Conservation (phyloP, 2,329 filamentous ascomycete genomes). For the Colletotrichum navitas region DNA sequence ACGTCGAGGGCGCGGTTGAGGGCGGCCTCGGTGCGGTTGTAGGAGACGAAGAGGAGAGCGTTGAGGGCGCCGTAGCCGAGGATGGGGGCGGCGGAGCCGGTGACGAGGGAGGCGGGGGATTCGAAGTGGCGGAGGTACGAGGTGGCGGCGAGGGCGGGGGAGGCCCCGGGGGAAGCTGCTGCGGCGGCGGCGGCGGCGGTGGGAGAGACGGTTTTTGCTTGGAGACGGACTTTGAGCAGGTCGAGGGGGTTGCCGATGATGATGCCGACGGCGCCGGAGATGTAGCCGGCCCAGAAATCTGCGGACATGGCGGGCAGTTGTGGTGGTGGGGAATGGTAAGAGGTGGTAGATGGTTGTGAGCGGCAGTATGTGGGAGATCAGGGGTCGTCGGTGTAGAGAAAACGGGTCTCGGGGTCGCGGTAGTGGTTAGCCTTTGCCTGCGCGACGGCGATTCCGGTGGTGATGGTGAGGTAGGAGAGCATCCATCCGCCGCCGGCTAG, state of each 20-base stretch:
- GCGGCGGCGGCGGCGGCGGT: constrained; percentile 27
- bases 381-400: constrained; percentile 22
- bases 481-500: constrained; percentile 42
- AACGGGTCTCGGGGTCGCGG: constrained; percentile 32
- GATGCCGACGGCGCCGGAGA: constrained; percentile 84
- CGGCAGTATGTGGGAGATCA: constrained; percentile 7
- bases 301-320: constrained; percentile 73
- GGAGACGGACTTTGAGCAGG: constrained; percentile 80
- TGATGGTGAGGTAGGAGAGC: constrained; percentile 41
- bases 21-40: constrained; percentile 82
- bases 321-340: not conserved
- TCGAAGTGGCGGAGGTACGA: constrained; percentile 51
- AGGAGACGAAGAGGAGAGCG: constrained; percentile 88
- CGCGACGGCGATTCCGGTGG: constrained; percentile 38
- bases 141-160: constrained; percentile 39
- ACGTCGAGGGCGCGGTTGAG: constrained; percentile 60
- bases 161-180: constrained; percentile 27
- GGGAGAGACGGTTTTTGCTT: constrained; percentile 62
- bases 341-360: not conserved
- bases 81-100: constrained; percentile 85
- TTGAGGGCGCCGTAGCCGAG: constrained; percentile 93
- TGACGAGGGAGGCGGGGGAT: constrained; percentile 57
- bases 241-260: constrained; percentile 47
- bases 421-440: constrained; percentile 40
- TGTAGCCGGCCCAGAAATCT: constrained; percentile 94